Base-by-base conservation (phyloP, 2,329 filamentous ascomycete species). In the Trichoderma brevicompactum region DNA sequence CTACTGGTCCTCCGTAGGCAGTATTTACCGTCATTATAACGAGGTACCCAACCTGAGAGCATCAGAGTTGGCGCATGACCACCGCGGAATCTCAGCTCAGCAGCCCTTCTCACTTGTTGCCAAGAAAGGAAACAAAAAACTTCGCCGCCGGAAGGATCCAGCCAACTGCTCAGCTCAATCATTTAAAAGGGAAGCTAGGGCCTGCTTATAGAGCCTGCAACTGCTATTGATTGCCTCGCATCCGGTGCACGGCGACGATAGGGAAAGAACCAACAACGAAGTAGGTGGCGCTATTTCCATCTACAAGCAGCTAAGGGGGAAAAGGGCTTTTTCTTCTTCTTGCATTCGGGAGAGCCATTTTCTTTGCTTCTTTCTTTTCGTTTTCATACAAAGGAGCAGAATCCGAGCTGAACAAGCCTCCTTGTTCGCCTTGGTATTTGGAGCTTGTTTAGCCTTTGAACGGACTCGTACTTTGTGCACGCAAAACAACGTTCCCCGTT, bases 341-440 rank as follows among this genome's bases (percentile, higher is more conserved):
- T 44, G 23, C 23, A 3, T 28, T 28, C 23, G 23, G 23, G 23
- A 28, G 23, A 28, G 23, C 23, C 23, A 28, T n/a, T 23, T 48
- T 32, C 12, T 34, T 41, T 48, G 36, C 32, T 49, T 17, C 10
- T 17, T 48, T 7, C 23, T 59, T 44, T 43, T 52, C 59, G 59
- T 62, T 62, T 62, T 44, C 59, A 62, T 62, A 52, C 59, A 62
- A 62, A 63, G 49, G 48, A 13, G 38, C 23, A 38, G 12, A 44
- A 3, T 13, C 34, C 17, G 28, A 54, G 60, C 60, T 63, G 60
- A 63, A 53, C 60, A 54, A 63, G 60, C 60, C 48, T 44, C 32
- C 40, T 53, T 54, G 46, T 60, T 50, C 40, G 32, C 34, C 44
- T 28, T 50, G 32, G 43, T 44, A 17, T 38, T 53, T 44, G 23